Conservation (phyloP, 495 filamentous ascomycete species). For the Cercophora sp. region DNA sequence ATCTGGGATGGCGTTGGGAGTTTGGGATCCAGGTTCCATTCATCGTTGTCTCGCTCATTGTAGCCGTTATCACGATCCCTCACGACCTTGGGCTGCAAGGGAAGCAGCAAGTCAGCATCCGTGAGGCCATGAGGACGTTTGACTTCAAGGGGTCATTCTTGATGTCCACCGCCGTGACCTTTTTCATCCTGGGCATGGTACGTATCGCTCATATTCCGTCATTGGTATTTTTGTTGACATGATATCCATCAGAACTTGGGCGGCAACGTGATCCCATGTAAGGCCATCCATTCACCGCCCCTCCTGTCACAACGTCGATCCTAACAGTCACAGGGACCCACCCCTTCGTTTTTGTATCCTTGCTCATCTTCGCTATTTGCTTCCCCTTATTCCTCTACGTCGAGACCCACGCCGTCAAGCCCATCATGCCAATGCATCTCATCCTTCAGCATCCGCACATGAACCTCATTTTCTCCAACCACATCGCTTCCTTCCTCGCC, state of each 20-base stretch:
- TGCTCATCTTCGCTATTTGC: slow-evolving; percentile 53
- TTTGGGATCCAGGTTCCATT: slow-evolving; percentile 63
- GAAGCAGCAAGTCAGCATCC: slow-evolving; percentile 45
- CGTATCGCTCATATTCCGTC: slow-evolving; percentile 15
- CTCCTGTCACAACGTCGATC: background rate
- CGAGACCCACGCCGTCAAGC: slow-evolving; percentile 55
- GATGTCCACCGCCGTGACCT: slow-evolving; percentile 59
- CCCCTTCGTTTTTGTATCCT: slow-evolving; percentile 61
- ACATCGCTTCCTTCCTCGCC: slow-evolving; percentile 58
- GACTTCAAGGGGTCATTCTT: slow-evolving; percentile 65
- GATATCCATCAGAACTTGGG: slow-evolving; percentile 55
- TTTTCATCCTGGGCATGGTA: slow-evolving; percentile 66
- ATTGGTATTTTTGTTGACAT: background rate
- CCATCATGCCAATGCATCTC: slow-evolving; percentile 69
- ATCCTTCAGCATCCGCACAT: slow-evolving; percentile 57
- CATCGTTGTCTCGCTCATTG: slow-evolving; percentile 55
- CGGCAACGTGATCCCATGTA: slow-evolving; percentile 67
- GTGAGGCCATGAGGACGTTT: slow-evolving; percentile 60
- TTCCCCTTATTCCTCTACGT: slow-evolving; percentile 58
- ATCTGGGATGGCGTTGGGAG: slow-evolving; percentile 70
- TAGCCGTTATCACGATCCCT: slow-evolving; percentile 57
- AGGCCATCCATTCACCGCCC: slow-evolving; percentile 10
- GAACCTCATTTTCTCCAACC: slow-evolving; percentile 67
- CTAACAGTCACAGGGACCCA: slow-evolving; percentile 50
- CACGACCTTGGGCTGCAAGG: slow-evolving; percentile 53